A percentile compares a stretch with the other conserved stretches of the same genome.
phyloP scores from a whole-genome alignment of 2,329 filamentous ascomycete species.

The Sporothrix brunneoviolacea region DNA sequence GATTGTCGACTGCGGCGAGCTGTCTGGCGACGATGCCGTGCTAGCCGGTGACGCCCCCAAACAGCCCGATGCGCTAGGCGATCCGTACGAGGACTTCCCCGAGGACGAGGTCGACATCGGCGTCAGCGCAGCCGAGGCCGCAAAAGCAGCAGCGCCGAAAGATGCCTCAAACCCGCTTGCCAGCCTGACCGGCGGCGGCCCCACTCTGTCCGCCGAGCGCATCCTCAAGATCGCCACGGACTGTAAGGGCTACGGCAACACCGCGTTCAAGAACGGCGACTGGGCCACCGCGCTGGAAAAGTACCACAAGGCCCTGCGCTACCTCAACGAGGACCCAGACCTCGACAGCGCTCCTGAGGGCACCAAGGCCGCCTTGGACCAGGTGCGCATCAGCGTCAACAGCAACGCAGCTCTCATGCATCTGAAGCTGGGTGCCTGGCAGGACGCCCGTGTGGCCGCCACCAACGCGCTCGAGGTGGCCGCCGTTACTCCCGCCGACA shows the following conservation, averaged over 20 bases:
- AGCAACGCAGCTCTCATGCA: conserved; percentile 82
- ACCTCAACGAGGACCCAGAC: conserved; percentile 78
- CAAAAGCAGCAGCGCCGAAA: not conserved
- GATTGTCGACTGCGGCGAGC: conserved; percentile 80
- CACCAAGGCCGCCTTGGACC: conserved; percentile 58
- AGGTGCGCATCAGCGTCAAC: conserved; percentile 78
- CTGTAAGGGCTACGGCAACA: conserved; percentile 88
- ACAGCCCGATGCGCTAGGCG: conserved; percentile 71
- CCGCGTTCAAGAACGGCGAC: conserved; percentile 79
- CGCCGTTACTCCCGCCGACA: conserved; percentile 65
- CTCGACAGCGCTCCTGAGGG: conserved; percentile 64
- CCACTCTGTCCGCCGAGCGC: conserved; percentile 57
- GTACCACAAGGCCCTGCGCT: conserved; percentile 89
- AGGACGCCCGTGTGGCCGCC: conserved; percentile 64
- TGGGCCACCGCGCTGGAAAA: conserved; percentile 69
- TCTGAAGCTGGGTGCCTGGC: conserved; percentile 68
- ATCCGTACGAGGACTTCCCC: conserved; percentile 92
- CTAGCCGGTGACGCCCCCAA: conserved; percentile 53
- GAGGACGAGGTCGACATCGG: conserved; percentile 60
- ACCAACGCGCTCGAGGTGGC: conserved; percentile 63
- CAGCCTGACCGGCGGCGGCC: conserved; percentile 10
- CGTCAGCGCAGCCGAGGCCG: conserved; percentile 53
- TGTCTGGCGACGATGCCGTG: conserved; percentile 63
- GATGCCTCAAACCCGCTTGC: conserved; percentile 11
- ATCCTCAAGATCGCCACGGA: conserved; percentile 74